Base-by-base conservation (phyloP, 192 early-diverging fungal species). In the Backusella liffmaniae region DNA sequence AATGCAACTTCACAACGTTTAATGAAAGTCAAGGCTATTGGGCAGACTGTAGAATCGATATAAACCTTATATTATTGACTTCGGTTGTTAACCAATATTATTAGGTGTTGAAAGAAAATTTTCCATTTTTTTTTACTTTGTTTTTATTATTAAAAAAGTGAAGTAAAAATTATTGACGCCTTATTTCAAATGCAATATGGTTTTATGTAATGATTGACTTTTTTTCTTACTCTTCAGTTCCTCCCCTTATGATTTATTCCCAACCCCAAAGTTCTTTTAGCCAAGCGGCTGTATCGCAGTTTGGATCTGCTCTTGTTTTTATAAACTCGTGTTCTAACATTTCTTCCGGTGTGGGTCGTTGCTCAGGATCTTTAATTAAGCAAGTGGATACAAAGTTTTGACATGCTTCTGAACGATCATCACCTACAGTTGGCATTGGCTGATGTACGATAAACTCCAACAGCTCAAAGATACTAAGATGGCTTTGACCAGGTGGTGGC, bases 361-460 rank as follows among this genome's bases (percentile, higher is more conserved):
- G 78, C 32, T 78, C 79, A 10, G 91, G 90, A 26, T 94, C 90
- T 83, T 96, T 94, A 67, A 90, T 92, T 36, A 96, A 76, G 66
- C 94, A 90, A 80, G 18, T 21, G 8, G 83, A 83, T 70, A 95
- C 77, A 70, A 96, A 94, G 29, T 85, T 86, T 46, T 91, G 87
- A 62, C 94, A 89, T 67, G 90, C 89, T 1, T 67, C 66, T 18
- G 90, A 88, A 73, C 88, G 81, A 34, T 85, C 84, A 75, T 79
- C 84, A 70, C 92, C 92, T 34, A 87, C 78, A 41, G 88, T 90
- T 72, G 97, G 97, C 41, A 93, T 90, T 3, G 95, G 94, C 75
- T 95, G 90, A 73, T 97, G 92, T 4, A 94, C 92, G 75, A 99
- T 98, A 78, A 91, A 95, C 75, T 96, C 91, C 67, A 99, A 81